phyloP scores from a whole-genome alignment of 345 rosid species.

The Zanthoxylum bungeanum region DNA sequence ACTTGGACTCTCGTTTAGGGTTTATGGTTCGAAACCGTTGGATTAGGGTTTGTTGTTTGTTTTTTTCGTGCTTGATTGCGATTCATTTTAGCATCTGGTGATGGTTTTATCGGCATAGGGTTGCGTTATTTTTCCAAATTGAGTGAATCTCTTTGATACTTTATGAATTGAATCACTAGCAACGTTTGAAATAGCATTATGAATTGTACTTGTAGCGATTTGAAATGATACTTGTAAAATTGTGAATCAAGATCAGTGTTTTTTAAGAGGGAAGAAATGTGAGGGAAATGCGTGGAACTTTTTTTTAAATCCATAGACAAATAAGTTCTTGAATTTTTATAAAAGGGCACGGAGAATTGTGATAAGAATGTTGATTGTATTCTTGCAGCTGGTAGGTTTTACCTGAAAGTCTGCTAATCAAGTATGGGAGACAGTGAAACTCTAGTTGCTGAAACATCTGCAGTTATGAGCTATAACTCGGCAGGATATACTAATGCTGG shows the following conservation, averaged over 20 bases:
- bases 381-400: constrained; percentile 26
- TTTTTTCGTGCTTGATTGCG: neutral
- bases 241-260: neutral
- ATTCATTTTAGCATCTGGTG: neutral
- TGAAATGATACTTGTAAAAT: neutral
- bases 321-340: neutral
- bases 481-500: constrained; percentile 28
- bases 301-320: neutral
- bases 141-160: neutral
- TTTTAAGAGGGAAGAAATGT: neutral
- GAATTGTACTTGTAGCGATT: neutral
- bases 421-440: constrained; percentile 72
- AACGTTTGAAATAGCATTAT: neutral
- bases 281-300: neutral
- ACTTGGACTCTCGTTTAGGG: neutral
- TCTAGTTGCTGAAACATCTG: constrained; percentile 44
- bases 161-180: neutral
- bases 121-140: neutral
- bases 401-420: constrained; percentile 4
- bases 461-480: constrained; percentile 32
- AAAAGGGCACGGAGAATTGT: neutral
- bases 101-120: neutral
- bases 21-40: neutral
- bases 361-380: neutral
- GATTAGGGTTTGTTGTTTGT: constrained; percentile 8